Base-by-base conservation (phyloP, 2,329 filamentous ascomycete genomes). In the Rhynchosporium secalis region DNA sequence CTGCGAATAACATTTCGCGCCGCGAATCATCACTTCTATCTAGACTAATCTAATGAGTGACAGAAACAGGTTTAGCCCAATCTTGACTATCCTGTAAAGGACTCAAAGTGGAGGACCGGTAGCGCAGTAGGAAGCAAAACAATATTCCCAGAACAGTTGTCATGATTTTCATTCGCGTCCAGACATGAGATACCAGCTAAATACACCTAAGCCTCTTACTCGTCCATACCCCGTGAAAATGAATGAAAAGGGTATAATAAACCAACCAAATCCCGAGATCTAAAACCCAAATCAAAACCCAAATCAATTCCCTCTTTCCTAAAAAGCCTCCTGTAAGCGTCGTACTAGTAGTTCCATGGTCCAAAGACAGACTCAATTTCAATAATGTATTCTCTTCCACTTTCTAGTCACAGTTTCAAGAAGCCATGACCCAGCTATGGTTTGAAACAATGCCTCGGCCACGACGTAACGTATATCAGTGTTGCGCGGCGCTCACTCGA, bases 251-350 rank as follows among this genome's bases (percentile, higher is more conserved):
- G 40, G 38, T 46, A 56, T 56, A 43, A 56, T 47, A 29, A 20
- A 58, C 48, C 6, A 26, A 20, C 10, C 33, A 36, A 36, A 36
- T 10, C 33, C 33, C 33, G 9, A 36, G 9, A 36, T 36, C 33
- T 10, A 36, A 36, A 36, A 10, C 9, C 9, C 2, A 10, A 10
- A 10, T 10, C 41, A 20, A 3, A 47, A 36, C 46, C 9, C n/a
- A 57, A 47, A 29, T 33, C 52, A 31, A n/a, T 15, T 38, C 15
- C 43, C 43, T 4, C 15, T n/a, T 55, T 55, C 31, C 29, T 12
- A 1, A 12, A 28, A 15, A 40, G 41, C 59, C 62, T 64, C 45
- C 59, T 64, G 62, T 62, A 31, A 62, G 59, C 62, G 62, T 56
- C 59, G 54, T 58, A 26, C 2, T 58, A 40, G 3, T 58, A 62